phyloP scores from a whole-genome alignment of 169 alveolate genomes.

The Plasmodium malariae region DNA sequence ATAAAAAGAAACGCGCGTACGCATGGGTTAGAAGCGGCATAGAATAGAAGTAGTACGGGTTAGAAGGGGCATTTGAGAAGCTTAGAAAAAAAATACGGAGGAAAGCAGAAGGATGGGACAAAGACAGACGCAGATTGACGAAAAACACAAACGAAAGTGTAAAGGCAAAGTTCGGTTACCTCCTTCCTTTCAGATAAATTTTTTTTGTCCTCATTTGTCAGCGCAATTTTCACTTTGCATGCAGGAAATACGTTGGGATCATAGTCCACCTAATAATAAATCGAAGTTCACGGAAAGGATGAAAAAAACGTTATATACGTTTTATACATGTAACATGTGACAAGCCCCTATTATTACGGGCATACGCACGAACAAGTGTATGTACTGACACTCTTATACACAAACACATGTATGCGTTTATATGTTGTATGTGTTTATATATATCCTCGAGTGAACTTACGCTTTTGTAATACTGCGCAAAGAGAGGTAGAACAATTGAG shows the following conservation, averaged over 20 bases:
- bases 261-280: conserved; percentile 35
- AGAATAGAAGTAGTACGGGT: too few relatives aligned
- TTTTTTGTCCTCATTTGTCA: conserved; percentile 25
- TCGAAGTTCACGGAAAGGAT: not conserved
- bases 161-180: too few relatives aligned
- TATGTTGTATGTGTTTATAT: not conserved
- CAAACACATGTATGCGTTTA: not conserved
- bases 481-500: conserved; percentile 78
- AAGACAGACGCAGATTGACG: not conserved
- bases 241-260: conserved; percentile 76
- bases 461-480: conserved; percentile 78
- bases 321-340: not conserved
- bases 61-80: not conserved
- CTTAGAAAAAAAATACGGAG: not conserved
- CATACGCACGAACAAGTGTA: not conserved
- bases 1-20: too few relatives aligned
- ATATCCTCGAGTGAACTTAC: conserved; percentile 3
- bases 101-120: not conserved
- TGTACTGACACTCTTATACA: not conserved
- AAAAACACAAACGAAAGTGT: not conserved
- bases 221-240: conserved; percentile 69
- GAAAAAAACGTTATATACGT: too few relatives aligned
- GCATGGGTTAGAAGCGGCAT: too few relatives aligned
- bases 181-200: conserved; percentile 17
- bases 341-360: too few relatives aligned